A percentile compares a stretch with the other conserved stretches of the same genome.
phyloP scores from a whole-genome alignment of 2,329 filamentous ascomycete genomes.

The Lasiodiplodia hormozganensis region DNA sequence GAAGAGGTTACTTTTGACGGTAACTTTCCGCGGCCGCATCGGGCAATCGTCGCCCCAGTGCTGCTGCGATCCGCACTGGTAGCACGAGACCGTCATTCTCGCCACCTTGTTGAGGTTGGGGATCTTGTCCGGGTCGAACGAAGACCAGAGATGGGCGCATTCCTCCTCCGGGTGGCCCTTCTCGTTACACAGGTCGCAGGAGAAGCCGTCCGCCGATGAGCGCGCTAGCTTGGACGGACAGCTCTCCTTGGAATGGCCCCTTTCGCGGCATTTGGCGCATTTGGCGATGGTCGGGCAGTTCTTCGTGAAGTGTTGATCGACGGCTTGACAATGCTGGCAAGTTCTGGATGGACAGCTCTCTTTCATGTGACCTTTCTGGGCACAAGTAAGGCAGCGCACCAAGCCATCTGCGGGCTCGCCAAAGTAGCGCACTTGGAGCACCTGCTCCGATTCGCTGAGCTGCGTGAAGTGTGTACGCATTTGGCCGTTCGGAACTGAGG shows the following conservation, averaged over 20 bases:
- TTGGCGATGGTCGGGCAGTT: constrained; percentile 60
- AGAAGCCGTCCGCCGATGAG: constrained; percentile 60
- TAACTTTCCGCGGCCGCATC: not conserved
- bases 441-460: constrained; percentile 31
- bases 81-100: constrained; percentile 61
- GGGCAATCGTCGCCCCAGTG: constrained; percentile 67
- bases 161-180: constrained; percentile 64
- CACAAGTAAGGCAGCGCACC: constrained; percentile 50
- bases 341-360: constrained; percentile 51
- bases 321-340: constrained; percentile 53
- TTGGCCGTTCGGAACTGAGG: not conserved
- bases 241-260: constrained; percentile 61
- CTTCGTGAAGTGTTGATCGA: constrained; percentile 55
- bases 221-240: constrained; percentile 65
- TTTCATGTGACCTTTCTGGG: constrained; percentile 51
- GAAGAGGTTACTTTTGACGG: constrained; percentile 23
- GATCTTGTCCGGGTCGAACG: constrained; percentile 51
- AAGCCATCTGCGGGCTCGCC: constrained; percentile 48
- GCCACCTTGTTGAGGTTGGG: constrained; percentile 55
- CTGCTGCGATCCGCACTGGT: constrained; percentile 59
- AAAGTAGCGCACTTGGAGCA: constrained; percentile 49
- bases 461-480: constrained; percentile 10
- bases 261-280: constrained; percentile 67
- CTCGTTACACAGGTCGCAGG: constrained; percentile 67
- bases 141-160: constrained; percentile 69